Base-by-base conservation (phyloP, 2,329 filamentous ascomycete species). In the Remersonia thermophila region DNA sequence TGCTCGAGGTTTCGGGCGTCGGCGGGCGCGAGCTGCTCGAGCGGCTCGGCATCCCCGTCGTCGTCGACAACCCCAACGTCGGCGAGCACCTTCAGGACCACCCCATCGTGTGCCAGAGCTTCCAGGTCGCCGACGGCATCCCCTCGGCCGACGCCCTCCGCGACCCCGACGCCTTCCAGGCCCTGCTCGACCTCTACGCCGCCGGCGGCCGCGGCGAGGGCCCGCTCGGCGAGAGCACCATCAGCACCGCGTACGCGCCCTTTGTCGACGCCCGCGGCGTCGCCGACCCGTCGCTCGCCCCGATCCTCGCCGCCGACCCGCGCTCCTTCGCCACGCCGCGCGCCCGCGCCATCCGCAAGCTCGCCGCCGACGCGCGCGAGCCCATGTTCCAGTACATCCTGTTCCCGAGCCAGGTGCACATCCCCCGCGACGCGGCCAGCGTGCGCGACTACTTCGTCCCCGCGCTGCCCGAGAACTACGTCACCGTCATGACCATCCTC, bases 401-500 rank as follows among this genome's bases (percentile, higher is more conserved):
- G 3, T 55, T 57, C 48, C 57, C 49, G 2, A 47, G 47, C 4
- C 56, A 58, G 33, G 46, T 56, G 26, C 40, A 36, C 38, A 40
- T 49, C 33, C 39, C 37, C 40, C 36, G 39, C 16, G 8, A 20
- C n/a, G 47, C 50, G 4, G 41, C 47, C 18, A 48, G 37, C 13
- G 44, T 52, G 32, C 49, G 52, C 7, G 49, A 52, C 15, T 51
- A 49, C 40, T 50, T 55, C 42, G 48, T 46, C 7, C 51, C 55
- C 18, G 45, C 44, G 4, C 47, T 48, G 2, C 57, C 59, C 3
- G 55, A 62, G 39, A 67, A 76, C 46, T 73, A 69, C 50, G 61
- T 74, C 34, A 68, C 71, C 11, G 59, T 70, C 40, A 68, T 69
- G 45, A 64, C 67, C 0, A 72, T 73, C 41, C 68, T 75, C 17